Base-by-base conservation (phyloP, 495 filamentous ascomycete genomes). In the Symbiotaphrina buchneri region DNA sequence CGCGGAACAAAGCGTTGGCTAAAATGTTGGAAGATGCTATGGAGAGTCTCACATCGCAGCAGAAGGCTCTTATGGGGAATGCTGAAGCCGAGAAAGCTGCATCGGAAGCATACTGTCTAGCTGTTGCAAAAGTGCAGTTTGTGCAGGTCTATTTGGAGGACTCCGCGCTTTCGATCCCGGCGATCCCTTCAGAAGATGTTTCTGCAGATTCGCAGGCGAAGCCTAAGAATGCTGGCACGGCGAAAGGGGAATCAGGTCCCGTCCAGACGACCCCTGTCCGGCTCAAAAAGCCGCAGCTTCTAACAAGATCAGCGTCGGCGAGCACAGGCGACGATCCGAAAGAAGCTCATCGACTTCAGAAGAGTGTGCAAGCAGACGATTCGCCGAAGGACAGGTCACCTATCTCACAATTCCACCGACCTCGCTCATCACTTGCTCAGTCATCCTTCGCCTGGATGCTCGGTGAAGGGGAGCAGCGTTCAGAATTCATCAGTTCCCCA, bases 391-490 rank as follows among this genome's bases (percentile, higher is more conserved):
- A 30, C 5, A 25, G 26, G 10, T 35, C 31, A 19, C 27, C 27
- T 23, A 28, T 22, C n/a, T 18, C 5, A 13, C 28, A 26, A 10
- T 41, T 36, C 10, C 45, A 35, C 13, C 36, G 35, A 28, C 40
- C 28, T 38, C 59, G 78, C 8, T 73, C 73, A 10, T 62, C 61
- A 10, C 57, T 97, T 10, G 73, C 82, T 10, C 72, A 93, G 37
- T 82, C 83, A 18, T 74, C 71, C 6, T 94, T 93, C 46, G 75
- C 84, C 7, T 97, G 84, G 84, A 95, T 97, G 83, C 61, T 97
- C n/a, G 68, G 61, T 17, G 55, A 63, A 33, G 58, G 57, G n/a
- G 33, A 36, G 10, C 19, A 18, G 28, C 28, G 28, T 3, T 30
- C 33, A 2, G 15, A 16, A 1, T 36, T 36, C n/a, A 27, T 13